Evolutionary conservation across 1,139 yeast genomes (phyloP).

Genomic region (Sugiyamaella paludigena): DNA sequence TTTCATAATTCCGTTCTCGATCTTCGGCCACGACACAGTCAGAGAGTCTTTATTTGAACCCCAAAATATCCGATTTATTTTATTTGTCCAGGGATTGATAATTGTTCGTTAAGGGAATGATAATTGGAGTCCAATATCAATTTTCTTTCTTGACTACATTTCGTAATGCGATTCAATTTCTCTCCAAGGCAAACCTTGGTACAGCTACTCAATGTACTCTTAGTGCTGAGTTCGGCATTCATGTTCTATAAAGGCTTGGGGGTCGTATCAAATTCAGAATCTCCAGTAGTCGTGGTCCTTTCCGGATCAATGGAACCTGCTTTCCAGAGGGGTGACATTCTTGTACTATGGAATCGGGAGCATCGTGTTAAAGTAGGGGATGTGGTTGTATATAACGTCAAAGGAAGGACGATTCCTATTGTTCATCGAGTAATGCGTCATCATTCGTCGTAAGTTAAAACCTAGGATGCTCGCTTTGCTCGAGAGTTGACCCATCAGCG

Average conservation of each 20-base stretch:
- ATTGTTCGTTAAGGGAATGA: too few species aligned
- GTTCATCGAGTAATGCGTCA: conserved; percentile 93
- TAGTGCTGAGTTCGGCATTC: conserved; percentile 83
- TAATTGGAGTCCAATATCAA: too few species aligned
- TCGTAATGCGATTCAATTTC: conserved; percentile 19
- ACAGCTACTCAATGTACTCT: conserved; percentile 66
- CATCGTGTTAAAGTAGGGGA: conserved; percentile 77
- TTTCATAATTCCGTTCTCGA: too few species aligned
- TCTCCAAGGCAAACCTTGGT: conserved; percentile 38
- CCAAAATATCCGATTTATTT: too few species aligned
- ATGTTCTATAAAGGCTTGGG: conserved; percentile 89
- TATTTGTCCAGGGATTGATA: too few species aligned
- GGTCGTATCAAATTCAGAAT: conserved; percentile 74
- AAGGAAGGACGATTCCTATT: conserved; percentile 81
- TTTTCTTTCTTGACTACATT: too few species aligned
- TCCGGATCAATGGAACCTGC: conserved; percentile 99
- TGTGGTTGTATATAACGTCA: conserved; percentile 88
- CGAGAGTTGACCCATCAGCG: conserved; percentile 5
- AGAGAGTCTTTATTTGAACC: too few species aligned
- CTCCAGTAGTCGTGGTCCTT: conserved; percentile 94
- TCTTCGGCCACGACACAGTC: too few species aligned
- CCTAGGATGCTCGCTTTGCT: conserved; percentile 22
- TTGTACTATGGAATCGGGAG: conserved; percentile 87
- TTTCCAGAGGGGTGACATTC: conserved; percentile 94
- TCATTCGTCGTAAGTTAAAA: conserved; percentile 44